Conservation (phyloP, 1,284 basidiomycete species). For the Cutaneotrichosporon arboriforme region DNA sequence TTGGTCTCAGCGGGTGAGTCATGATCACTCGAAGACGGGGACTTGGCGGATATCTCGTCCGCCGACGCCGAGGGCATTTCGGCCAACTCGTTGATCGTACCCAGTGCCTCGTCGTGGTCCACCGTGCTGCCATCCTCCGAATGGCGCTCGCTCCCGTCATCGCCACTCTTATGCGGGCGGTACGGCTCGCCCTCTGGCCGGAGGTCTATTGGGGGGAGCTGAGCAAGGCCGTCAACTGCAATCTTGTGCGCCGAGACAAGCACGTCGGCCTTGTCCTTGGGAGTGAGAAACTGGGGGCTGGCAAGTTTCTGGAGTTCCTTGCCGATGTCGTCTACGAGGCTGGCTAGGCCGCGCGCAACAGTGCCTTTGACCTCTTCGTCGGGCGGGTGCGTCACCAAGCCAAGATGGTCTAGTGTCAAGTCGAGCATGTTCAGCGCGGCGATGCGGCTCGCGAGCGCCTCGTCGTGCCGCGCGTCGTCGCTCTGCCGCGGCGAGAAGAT, state of each 20-base stretch:
- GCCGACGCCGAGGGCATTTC: neutral
- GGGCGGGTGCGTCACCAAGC: constrained; percentile 59
- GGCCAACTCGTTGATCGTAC: constrained; percentile 4
- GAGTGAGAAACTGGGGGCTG: constrained; percentile 55
- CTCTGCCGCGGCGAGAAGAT: constrained; percentile 62
- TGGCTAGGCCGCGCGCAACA: constrained; percentile 56
- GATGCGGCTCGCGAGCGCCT: constrained; percentile 76
- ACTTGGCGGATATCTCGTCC: too few relatives aligned
- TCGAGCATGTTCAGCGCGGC: constrained; percentile 87
- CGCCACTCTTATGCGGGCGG: constrained; percentile 7
- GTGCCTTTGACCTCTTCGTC: constrained; percentile 46
- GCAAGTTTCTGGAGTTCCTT: constrained; percentile 68
- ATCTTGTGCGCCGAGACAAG: constrained; percentile 77
- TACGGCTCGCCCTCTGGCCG: constrained; percentile 47
- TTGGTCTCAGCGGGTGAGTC: too few relatives aligned
- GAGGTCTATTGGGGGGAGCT: constrained; percentile 42
- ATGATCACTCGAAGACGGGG: too few relatives aligned
- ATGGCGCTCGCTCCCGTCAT: neutral
- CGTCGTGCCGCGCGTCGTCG: constrained; percentile 78
- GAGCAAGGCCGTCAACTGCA: constrained; percentile 53
- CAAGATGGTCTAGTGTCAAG: constrained; percentile 76
- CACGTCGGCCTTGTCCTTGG: constrained; percentile 70
- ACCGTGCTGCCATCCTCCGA: neutral
- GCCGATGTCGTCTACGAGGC: constrained; percentile 67
- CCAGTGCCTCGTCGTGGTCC: neutral